Conservation (phyloP, 2,329 filamentous ascomycete genomes). For the Grosmannia clavigera region DNA sequence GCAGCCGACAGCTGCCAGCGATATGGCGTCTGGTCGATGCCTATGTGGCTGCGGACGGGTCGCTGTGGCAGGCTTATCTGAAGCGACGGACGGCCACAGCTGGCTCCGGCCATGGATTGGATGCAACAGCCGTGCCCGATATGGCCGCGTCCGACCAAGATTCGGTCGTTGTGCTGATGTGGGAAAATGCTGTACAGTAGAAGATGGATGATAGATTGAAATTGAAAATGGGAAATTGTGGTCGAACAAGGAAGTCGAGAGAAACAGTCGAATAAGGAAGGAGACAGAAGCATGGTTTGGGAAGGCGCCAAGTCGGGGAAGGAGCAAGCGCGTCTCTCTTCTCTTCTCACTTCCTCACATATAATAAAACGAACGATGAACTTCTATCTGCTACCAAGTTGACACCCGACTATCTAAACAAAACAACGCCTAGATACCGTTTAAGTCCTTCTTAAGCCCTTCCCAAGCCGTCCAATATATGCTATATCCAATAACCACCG, state of each 20-base stretch:
- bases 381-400: too few relatives aligned
- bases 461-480: neutral
- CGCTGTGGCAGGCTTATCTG: constrained; percentile 35
- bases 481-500: too few relatives aligned
- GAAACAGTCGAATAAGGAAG: neutral
- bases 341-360: too few relatives aligned
- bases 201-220: neutral
- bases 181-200: constrained; percentile 16
- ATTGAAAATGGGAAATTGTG: neutral
- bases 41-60: constrained; percentile 20
- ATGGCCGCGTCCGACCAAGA: constrained; percentile 16
- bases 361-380: too few relatives aligned
- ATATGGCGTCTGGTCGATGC: constrained; percentile 31
- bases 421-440: neutral
- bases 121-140: constrained; percentile 6
- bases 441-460: too few relatives aligned
- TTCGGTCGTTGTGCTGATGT: constrained; percentile 28
- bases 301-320: neutral
- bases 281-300: neutral
- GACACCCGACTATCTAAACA: neutral
- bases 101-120: constrained; percentile 3
- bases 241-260: neutral
- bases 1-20: constrained; percentile 10
- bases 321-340: neutral
- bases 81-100: constrained; percentile 15